phyloP scores from a whole-genome alignment of 2,329 filamentous ascomycete species.

The Colletotrichum aenigma region DNA sequence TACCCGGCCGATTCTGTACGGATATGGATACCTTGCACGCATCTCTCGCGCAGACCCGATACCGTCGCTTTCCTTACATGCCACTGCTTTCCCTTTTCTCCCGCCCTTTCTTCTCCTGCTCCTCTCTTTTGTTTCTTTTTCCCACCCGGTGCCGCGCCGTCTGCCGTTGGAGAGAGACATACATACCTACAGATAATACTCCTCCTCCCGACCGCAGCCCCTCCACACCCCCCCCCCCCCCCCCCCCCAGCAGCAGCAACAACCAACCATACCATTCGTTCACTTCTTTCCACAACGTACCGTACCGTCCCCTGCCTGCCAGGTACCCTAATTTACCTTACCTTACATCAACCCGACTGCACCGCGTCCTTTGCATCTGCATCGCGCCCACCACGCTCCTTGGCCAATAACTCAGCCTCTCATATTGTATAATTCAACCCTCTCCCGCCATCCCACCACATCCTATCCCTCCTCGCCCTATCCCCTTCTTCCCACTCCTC shows the following conservation, averaged over 20 bases:
- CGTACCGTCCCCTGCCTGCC: neutral
- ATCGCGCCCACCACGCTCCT: neutral
- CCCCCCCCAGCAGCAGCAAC: neutral
- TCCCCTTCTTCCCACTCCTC: neutral
- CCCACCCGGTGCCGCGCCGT: neutral
- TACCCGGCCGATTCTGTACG: neutral
- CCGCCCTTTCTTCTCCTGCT: neutral
- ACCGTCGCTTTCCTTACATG: constrained; percentile 8
- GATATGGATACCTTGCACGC: neutral
- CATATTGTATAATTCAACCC: constrained; percentile 10
- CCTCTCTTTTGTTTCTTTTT: neutral
- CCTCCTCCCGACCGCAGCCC: neutral
- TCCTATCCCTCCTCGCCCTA: neutral
- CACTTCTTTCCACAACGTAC: neutral
- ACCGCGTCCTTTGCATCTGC: constrained; percentile 6
- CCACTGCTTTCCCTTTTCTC: constrained; percentile 16
- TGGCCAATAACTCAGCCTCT: neutral
- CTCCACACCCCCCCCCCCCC: neutral
- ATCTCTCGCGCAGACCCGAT: neutral
- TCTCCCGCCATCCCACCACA: neutral
- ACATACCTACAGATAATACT: neutral
- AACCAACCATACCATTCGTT: neutral
- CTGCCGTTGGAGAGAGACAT: neutral
- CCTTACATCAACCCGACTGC: neutral
- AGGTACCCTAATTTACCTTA: neutral